Evolutionary conservation across 768 basidiomycete species (phyloP).

Genomic region (Multifurca ochricompacta): DNA sequence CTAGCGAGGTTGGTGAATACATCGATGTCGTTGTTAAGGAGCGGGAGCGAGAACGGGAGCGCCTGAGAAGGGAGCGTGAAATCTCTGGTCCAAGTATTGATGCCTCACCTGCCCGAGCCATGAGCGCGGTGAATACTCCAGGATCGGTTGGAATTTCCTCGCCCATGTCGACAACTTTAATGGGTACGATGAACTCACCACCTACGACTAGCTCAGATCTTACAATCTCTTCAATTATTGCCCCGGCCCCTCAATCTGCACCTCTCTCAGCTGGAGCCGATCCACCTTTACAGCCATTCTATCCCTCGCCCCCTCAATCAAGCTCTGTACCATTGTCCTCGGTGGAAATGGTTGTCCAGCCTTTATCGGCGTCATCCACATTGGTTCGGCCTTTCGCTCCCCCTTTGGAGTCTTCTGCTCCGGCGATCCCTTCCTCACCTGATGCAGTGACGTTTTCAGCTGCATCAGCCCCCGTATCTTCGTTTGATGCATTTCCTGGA

Average conservation of each 20-base stretch:
- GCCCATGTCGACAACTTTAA: constrained; percentile 8
- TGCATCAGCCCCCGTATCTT: constrained; percentile 21
- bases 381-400: constrained; percentile 5
- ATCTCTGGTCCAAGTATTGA: constrained; percentile 25
- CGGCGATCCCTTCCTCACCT: constrained; percentile 6
- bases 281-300: constrained; percentile 32
- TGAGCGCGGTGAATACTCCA: constrained; percentile 15
- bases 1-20: constrained; percentile 56
- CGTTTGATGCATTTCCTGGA: constrained; percentile 32
- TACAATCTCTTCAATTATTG: constrained; percentile 3
- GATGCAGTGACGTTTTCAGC: constrained; percentile 20
- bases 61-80: constrained; percentile 61
- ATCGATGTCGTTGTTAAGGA: constrained; percentile 72
- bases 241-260: constrained; percentile 20
- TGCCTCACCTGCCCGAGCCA: constrained; percentile 9
- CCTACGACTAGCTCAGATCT: not conserved
- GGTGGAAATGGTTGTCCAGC: not conserved
- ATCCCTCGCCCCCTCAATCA: constrained; percentile 57
- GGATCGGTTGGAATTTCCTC: constrained; percentile 11
- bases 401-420: not conserved
- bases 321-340: constrained; percentile 22
- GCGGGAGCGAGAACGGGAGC: constrained; percentile 69
- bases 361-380: constrained; percentile 2
- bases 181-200: constrained; percentile 12
- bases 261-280: constrained; percentile 25